Evolutionary conservation across 2,329 filamentous ascomycete species (phyloP), one percentile per base, ranked within the genome.

Genomic region (Cladosporium cucumerinum): DNA sequence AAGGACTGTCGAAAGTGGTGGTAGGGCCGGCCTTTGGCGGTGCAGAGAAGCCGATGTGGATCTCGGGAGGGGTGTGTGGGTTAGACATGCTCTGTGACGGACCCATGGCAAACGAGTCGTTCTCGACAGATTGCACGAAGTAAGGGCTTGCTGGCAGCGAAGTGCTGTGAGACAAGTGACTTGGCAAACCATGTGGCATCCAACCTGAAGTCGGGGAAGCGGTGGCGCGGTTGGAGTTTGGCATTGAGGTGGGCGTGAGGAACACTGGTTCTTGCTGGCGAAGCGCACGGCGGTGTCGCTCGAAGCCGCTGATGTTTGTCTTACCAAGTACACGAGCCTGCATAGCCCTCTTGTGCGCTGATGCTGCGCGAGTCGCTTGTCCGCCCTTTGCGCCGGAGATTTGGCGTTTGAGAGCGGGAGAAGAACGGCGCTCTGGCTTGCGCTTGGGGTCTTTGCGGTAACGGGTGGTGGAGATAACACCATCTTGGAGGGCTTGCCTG

Each of bases 381-480:
- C 80, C 80, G 30, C 80, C 80, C 68, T 78, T 81, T 14, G 79
- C 76, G 16, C 81, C 80, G 0, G 80, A 80, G 10, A 76, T 75
- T 68, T 82, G 79, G 6, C 80, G 77, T 63, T 80, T 79, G 16
- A 73, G 70, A 11, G 73, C 75, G 23, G 75, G 76, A 34, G 69
- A 57, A 5, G 67, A 65, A 36, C 70, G 70, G 25, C 65, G 65
- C 6, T 69, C 66, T 3, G 68, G 69, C 34, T 79, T 79, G 69
- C 79, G 81, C 69, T 81, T 79, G 36, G 79, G 78, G 34, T 78
- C 74, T 71, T 82, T 82, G 66, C 81, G 78, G 69, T 82, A 83
- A 43, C 81, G 78, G 0, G 94, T 97, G 0, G 94, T 98, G 65
- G 92, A 94, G 77, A 93, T 87, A 58, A 97, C 90, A 28, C 91